phyloP scores from a whole-genome alignment of 2,329 filamentous ascomycete species.

The Helicocarpus griseus region DNA sequence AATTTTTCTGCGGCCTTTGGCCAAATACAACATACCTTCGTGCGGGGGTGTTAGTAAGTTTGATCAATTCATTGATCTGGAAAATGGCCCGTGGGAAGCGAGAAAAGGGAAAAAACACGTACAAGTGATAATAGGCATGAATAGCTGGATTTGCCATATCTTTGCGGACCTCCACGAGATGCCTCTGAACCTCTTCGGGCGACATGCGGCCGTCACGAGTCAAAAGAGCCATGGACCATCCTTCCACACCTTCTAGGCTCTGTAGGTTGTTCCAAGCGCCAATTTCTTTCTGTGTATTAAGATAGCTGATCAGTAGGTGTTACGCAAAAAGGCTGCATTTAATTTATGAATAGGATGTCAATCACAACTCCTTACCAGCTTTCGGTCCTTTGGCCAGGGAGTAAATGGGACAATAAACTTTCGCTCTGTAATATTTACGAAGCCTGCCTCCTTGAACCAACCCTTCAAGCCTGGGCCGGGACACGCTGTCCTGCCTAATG shows the following conservation, averaged over 20 bases:
- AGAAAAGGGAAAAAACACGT: not conserved
- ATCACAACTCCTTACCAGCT: conserved; percentile 3
- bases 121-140: not conserved
- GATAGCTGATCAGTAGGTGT: too few species aligned
- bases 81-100: too few species aligned
- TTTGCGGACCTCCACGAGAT: not conserved
- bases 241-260: conserved; percentile 13
- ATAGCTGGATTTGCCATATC: not conserved
- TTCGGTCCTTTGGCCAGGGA: conserved; percentile 9
- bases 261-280: conserved; percentile 7
- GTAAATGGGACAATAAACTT: conserved; percentile 6
- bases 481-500: conserved; percentile 13
- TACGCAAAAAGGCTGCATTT: too few species aligned
- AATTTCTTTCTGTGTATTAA: conserved; percentile 13
- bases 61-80: too few species aligned
- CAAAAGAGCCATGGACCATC: conserved; percentile 10
- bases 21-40: not conserved
- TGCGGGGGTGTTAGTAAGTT: too few species aligned
- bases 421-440: conserved; percentile 7
- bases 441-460: conserved; percentile 9
- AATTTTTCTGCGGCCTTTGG: not conserved
- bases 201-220: conserved; percentile 12
- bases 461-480: conserved; percentile 6
- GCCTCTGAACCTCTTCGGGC: not conserved
- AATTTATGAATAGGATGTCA: too few species aligned